Percentiles rank a stretch among this genome's conserved stretches.
These are phyloP conservation scores for Coprinopsis cinerea DNA, from an alignment of 768 basidiomycete species.

Conservation along the genomic window DNA sequence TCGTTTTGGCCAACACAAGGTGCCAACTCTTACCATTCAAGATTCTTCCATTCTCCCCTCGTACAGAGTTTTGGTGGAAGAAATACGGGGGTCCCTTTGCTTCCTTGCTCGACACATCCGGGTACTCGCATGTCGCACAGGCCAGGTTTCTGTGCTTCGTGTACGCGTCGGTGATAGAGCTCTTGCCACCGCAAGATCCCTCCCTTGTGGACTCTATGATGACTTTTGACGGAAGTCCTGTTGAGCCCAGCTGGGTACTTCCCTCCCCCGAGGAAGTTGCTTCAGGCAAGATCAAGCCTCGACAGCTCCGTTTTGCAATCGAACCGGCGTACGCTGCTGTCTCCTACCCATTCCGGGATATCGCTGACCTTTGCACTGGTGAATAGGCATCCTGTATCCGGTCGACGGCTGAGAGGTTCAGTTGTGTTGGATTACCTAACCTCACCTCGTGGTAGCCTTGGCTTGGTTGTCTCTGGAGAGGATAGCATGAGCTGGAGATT, in stretches of 20 bases:
- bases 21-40: not conserved
- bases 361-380: not conserved
- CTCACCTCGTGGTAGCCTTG: conserved; percentile 22
- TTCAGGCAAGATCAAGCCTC: conserved; percentile 12
- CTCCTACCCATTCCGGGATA: not conserved
- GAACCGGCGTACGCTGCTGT: conserved; percentile 21
- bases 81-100: conserved; percentile 23
- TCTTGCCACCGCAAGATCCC: conserved; percentile 24
- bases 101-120: conserved; percentile 24
- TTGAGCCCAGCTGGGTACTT: conserved; percentile 28
- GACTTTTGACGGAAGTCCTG: conserved; percentile 28
- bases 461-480: conserved; percentile 20
- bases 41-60: conserved; percentile 3
- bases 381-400: conserved; percentile 24
- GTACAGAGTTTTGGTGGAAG: conserved; percentile 21
- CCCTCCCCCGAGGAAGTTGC: conserved; percentile 15
- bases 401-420: conserved; percentile 18
- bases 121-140: conserved; percentile 20
- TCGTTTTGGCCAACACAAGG: too few species aligned
- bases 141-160: conserved; percentile 25
- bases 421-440: conserved; percentile 24
- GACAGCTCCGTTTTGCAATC: conserved; percentile 27
- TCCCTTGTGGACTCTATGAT: conserved; percentile 20
- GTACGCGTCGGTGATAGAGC: conserved; percentile 23
- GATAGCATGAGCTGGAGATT: conserved; percentile 23